Percentiles rank a stretch among this genome's conserved stretches.
phyloP scores from a whole-genome alignment of 768 basidiomycete species.

The Rhodotorula babjevae region DNA sequence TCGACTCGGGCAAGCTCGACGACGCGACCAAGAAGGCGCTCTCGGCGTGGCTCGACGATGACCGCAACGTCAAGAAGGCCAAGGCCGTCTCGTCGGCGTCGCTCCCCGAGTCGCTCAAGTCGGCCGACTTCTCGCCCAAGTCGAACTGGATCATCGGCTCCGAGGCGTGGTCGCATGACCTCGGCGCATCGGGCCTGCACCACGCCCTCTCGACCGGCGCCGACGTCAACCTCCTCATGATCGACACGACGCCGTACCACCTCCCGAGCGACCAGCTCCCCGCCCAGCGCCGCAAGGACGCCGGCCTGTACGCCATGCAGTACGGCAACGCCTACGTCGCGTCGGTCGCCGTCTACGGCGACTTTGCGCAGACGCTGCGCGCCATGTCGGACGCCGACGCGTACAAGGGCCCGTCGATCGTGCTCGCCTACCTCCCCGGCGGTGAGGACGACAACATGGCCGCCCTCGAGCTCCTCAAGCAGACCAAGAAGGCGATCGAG shows the following conservation, averaged over 20 bases:
- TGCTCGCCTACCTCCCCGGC: conserved; percentile 92
- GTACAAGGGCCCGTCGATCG: conserved; percentile 81
- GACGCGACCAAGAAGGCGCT: conserved; percentile 49
- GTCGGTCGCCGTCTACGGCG: conserved; percentile 89
- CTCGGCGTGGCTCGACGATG: conserved; percentile 68
- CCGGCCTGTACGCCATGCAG: conserved; percentile 97
- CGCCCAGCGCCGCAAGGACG: conserved; percentile 83
- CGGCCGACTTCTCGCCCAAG: conserved; percentile 60
- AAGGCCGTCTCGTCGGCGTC: conserved; percentile 18
- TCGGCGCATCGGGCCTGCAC: conserved; percentile 90
- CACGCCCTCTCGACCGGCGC: conserved; percentile 86
- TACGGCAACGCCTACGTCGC: conserved; percentile 95
- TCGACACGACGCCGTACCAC: conserved; percentile 81
- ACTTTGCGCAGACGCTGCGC: conserved; percentile 89
- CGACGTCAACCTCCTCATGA: conserved; percentile 89
- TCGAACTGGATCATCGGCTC: conserved; percentile 98
- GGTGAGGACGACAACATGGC: conserved; percentile 62
- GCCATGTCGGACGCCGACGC: conserved; percentile 83
- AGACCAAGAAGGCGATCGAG: conserved; percentile 94
- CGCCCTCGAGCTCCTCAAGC: conserved; percentile 87
- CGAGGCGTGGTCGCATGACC: conserved; percentile 95
- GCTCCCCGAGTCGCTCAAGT: conserved; percentile 55
- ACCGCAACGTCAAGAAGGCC: conserved; percentile 44
- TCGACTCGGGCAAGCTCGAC: conserved; percentile 52
- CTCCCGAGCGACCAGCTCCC: conserved; percentile 64